Conservation (phyloP, 352 stramenopile genomes). For the Phytophthora brassicae region DNA sequence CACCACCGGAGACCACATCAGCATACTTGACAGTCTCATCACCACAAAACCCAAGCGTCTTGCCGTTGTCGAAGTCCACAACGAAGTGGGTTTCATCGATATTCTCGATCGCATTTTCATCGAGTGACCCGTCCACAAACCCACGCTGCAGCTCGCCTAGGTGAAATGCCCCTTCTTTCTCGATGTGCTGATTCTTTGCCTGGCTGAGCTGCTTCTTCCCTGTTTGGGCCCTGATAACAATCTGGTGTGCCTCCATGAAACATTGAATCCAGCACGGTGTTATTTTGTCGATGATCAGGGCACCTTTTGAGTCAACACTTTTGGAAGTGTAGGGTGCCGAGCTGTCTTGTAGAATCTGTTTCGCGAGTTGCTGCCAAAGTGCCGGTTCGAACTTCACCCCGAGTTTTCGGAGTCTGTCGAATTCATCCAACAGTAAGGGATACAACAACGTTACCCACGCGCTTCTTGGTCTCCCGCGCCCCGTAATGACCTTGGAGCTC, state of each 20-base stretch:
- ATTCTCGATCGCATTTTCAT: slow-evolving; percentile 27
- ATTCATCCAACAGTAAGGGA: not conserved
- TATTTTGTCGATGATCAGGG: not conserved
- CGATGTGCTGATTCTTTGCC: slow-evolving; percentile 7
- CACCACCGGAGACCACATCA: slow-evolving; percentile 26
- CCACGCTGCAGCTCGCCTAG: slow-evolving; percentile 5
- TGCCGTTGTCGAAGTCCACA: slow-evolving; percentile 23
- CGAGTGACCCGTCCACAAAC: slow-evolving; percentile 17
- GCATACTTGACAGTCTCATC: slow-evolving; percentile 27
- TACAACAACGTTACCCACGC: slow-evolving; percentile 8
- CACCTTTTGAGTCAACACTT: not conserved
- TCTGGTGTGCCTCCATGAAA: slow-evolving; percentile 17
- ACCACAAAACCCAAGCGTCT: slow-evolving; percentile 20
- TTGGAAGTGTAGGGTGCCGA: not conserved
- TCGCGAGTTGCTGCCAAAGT: not conserved
- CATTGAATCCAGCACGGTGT: not conserved
- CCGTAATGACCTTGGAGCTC: not conserved
- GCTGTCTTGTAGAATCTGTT: not conserved
- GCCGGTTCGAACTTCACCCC: slow-evolving; percentile 7
- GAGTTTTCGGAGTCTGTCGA: slow-evolving; percentile 8
- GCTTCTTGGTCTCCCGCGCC: not conserved
- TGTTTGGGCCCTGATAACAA: slow-evolving; percentile 1
- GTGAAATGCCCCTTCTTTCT: slow-evolving; percentile 10
- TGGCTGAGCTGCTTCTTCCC: slow-evolving; percentile 9
- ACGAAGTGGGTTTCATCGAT: slow-evolving; percentile 37